Conservation (phyloP, 2,329 filamentous ascomycete species). For the Clarireedia sp. region DNA sequence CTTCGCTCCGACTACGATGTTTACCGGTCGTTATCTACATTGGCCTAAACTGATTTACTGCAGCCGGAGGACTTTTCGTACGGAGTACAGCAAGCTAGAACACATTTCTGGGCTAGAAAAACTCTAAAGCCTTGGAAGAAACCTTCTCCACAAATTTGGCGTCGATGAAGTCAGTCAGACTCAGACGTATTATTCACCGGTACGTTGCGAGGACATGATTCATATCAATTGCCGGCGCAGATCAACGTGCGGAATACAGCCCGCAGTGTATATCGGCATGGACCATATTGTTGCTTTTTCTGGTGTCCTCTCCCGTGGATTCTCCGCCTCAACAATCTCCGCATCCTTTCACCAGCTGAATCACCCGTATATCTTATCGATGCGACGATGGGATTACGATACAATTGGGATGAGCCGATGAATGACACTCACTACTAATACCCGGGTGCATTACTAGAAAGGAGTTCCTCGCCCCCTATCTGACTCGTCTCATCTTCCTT, state of each 20-base stretch:
- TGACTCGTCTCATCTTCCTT: neutral
- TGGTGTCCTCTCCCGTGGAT: too few species aligned
- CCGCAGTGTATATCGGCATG: neutral
- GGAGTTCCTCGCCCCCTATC: neutral
- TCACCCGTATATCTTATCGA: neutral
- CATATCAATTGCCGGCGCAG: too few species aligned
- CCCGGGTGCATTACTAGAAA: neutral
- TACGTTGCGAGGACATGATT: too few species aligned
- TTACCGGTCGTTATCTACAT: too few species aligned
- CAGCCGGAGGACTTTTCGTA: too few species aligned
- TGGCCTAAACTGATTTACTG: too few species aligned
- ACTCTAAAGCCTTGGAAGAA: neutral
- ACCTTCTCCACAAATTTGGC: neutral
- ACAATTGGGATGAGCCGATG: too few species aligned
- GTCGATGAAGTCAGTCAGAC: neutral
- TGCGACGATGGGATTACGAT: too few species aligned
- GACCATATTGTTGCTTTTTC: neutral
- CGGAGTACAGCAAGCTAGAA: neutral
- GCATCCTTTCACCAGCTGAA: neutral
- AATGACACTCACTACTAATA: too few species aligned
- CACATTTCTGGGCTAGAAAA: neutral
- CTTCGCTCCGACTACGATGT: neutral
- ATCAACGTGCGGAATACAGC: too few species aligned
- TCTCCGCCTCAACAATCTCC: neutral
- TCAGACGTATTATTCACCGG: too few species aligned